A percentile compares a stretch with the other conserved stretches of the same genome.
These are phyloP conservation scores for Chaetomiaceae sp. DNA, from an alignment of 2,329 filamentous ascomycete species.

Conservation along the genomic window DNA sequence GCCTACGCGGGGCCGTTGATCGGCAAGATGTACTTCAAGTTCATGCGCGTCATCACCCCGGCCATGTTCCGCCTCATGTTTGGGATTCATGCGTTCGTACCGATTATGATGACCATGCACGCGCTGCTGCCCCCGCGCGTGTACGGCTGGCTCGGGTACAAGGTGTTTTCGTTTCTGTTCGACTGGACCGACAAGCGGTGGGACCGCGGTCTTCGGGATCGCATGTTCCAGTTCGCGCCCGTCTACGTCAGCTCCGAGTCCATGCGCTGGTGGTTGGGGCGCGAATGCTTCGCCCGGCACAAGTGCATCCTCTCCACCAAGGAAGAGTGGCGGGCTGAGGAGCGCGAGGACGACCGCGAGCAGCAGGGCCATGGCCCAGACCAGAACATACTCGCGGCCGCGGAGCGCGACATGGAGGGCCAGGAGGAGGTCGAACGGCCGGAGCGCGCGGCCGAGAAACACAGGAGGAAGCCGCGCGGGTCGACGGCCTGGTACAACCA, in stretches of 20 bases:
- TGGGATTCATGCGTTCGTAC: slow-evolving; percentile 89
- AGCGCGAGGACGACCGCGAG: slow-evolving; percentile 51
- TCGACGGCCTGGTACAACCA: slow-evolving; percentile 75
- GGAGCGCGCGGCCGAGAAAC: slow-evolving; percentile 28
- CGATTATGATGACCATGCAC: slow-evolving; percentile 86
- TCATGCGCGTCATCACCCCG: slow-evolving; percentile 77
- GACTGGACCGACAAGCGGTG: slow-evolving; percentile 79
- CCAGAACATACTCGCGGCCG: slow-evolving; percentile 28
- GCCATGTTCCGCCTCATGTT: slow-evolving; percentile 74
- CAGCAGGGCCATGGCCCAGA: slow-evolving; percentile 27
- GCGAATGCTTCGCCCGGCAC: slow-evolving; percentile 71
- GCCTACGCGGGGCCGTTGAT: slow-evolving; percentile 85
- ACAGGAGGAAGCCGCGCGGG: slow-evolving; percentile 38
- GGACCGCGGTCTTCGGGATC: slow-evolving; percentile 71
- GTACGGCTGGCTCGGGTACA: slow-evolving; percentile 80
- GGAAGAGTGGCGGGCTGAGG: slow-evolving; percentile 59
- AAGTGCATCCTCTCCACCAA: slow-evolving; percentile 80
- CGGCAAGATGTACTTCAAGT: slow-evolving; percentile 82
- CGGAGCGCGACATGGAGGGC: slow-evolving; percentile 27
- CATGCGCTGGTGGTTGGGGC: slow-evolving; percentile 93
- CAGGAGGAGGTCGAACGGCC: slow-evolving; percentile 14
- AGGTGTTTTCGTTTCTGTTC: slow-evolving; percentile 84
- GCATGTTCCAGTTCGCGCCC: slow-evolving; percentile 88
- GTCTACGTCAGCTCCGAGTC: slow-evolving; percentile 84
- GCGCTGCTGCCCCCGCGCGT: slow-evolving; percentile 54